Evolutionary conservation across 2,329 filamentous ascomycete genomes (phyloP).

Genomic region (Acrodontium crateriforme): DNA sequence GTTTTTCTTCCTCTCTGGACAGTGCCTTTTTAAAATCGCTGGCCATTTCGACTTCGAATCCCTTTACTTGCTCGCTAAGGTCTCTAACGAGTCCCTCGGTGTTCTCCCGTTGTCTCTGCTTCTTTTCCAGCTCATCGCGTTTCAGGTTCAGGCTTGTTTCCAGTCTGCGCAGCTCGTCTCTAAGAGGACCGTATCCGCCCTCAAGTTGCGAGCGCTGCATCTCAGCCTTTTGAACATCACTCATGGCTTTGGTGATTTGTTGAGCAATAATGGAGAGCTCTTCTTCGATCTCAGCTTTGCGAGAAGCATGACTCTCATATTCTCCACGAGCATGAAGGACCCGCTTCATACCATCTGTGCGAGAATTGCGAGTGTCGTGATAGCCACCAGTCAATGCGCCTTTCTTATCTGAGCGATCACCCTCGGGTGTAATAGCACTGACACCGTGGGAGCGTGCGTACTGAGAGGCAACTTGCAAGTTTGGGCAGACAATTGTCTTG

Average conservation of each 20-base stretch:
- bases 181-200: slow-evolving; percentile 66
- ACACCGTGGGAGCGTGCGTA: slow-evolving; percentile 87
- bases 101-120: slow-evolving; percentile 49
- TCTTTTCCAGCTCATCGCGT: slow-evolving; percentile 59
- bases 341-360: slow-evolving; percentile 68
- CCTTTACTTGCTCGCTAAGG: slow-evolving; percentile 58
- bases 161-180: slow-evolving; percentile 62
- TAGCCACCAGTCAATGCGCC: slow-evolving; percentile 93
- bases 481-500: slow-evolving; percentile 87
- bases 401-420: slow-evolving; percentile 87
- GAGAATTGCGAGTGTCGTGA: slow-evolving; percentile 72
- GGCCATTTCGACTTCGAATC: slow-evolving; percentile 65
- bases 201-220: slow-evolving; percentile 67
- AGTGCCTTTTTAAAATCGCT: slow-evolving; percentile 89
- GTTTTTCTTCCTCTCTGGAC: slow-evolving; percentile 65
- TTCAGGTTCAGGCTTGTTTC: slow-evolving; percentile 60
- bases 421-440: slow-evolving; percentile 85
- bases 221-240: slow-evolving; percentile 69
- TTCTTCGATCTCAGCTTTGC: slow-evolving; percentile 50
- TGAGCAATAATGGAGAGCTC: slow-evolving; percentile 73
- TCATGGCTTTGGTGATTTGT: slow-evolving; percentile 73
- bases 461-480: slow-evolving; percentile 71
- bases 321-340: slow-evolving; percentile 63
- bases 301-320: slow-evolving; percentile 52
- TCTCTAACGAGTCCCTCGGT: slow-evolving; percentile 46